Evolutionary conservation across 352 stramenopile genomes (phyloP), one percentile per base, ranked within the genome.

Genomic region (Pythium biforme): DNA sequence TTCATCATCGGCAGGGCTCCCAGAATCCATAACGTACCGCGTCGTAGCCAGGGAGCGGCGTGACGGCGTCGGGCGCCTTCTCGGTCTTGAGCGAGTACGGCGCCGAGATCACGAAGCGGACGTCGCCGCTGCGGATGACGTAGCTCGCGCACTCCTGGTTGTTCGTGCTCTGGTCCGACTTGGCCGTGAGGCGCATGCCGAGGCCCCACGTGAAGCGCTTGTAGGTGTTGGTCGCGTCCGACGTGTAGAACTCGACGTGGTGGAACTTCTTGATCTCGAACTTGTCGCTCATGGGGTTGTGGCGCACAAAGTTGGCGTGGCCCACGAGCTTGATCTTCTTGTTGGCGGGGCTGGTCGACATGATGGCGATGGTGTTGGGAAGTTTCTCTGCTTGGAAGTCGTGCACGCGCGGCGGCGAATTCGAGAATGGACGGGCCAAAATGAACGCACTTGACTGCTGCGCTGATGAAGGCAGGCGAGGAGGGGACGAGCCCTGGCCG

Each of bases 51-150:
- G 83, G 83, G 19, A 91, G 51, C 48, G 82, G 66, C 49, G 72
- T 79, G 62, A 73, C 71, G 26, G 77, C 70, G 48, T 74, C 77
- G 1, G 62, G 52, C 3, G 70, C 64, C 72, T 91, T 90, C n/a
- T 80, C 70, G 55, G 83, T 86, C 62, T 88, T 66, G 41, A 81
- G 70, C 59, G 74, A 76, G 72, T 97, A 97, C 20, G 90, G 90
- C 20, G 90, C 90, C 54, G 89, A 96, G 76, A 96, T 95, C 39
- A 95, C 81, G 55, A 97, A 77, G 51, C 76, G 83, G 43, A 97
- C 68, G 8, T 96, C 79, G 59, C 79, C 74, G 52, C 82, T 95
- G 53, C 88, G 73, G 27, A 95, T 68, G 47, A 96, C 86, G 72
- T 96, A 96, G 74, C 79, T 94, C 27, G 88, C 87, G 64, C 82